Evolutionary conservation across 148 eudicot species (phyloP).

Genomic region (Diospyros lotus): DNA sequence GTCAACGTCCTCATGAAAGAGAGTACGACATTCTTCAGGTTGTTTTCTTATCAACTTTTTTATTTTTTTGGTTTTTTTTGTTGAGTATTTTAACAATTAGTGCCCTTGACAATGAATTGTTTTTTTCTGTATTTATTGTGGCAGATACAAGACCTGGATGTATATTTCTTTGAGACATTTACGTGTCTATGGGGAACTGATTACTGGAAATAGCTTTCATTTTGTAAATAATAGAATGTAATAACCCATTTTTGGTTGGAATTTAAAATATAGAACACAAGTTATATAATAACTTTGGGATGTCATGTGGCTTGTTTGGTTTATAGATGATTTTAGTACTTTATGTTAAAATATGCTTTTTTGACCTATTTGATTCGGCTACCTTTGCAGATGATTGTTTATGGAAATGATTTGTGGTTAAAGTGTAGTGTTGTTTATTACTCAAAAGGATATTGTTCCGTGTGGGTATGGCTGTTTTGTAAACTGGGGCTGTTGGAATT

Average conservation of each 20-base stretch:
- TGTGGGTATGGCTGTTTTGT: no score
- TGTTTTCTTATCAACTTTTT: constrained; percentile 3
- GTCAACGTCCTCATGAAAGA: constrained; percentile 81
- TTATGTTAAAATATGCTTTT: background rate
- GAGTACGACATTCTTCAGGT: constrained; percentile 74
- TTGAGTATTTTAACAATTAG: background rate
- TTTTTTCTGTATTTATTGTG: background rate
- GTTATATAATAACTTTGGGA: background rate
- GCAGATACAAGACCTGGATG: background rate
- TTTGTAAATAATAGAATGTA: background rate
- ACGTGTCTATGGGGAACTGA: background rate
- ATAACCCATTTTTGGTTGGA: background rate
- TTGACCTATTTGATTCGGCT: background rate
- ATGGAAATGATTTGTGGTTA: background rate
- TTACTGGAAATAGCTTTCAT: background rate
- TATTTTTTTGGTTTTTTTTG: background rate
- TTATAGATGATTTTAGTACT: background rate
- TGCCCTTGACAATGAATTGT: no score
- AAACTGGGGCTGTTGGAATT: no score
- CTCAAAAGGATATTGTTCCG: background rate
- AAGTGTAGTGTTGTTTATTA: background rate
- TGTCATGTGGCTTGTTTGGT: background rate
- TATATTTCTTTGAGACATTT: background rate
- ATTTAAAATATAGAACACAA: background rate
- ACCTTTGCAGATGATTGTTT: background rate